Conservation (phyloP, 805 yeast species). For the Zygosaccharomyces bailii region DNA sequence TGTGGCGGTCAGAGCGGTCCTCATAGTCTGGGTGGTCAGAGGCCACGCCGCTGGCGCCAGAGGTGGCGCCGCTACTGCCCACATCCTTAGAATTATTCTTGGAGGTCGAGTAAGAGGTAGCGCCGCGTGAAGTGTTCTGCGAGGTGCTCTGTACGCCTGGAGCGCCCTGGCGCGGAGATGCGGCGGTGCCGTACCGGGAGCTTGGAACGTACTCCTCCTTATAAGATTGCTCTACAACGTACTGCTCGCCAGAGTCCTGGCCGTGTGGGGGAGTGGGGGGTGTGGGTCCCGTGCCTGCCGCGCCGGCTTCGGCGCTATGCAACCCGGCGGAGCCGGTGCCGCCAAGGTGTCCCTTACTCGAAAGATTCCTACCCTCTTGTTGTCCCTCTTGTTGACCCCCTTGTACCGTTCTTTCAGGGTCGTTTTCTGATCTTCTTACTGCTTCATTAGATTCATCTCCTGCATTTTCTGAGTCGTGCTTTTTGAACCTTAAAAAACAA, state of each 20-base stretch:
- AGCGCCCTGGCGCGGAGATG: slow-evolving; percentile 3
- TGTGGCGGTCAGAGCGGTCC: slow-evolving; percentile 4
- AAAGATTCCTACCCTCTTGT: neutral
- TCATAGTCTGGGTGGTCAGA: neutral
- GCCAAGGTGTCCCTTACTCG: neutral
- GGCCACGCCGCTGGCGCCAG: slow-evolving; percentile 1
- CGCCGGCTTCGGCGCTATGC: neutral
- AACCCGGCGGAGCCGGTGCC: too few species aligned
- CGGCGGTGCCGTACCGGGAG: slow-evolving; percentile 7
- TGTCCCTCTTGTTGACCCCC: too few species aligned
- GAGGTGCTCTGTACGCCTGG: neutral
- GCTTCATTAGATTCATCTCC: neutral
- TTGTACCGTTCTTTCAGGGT: too few species aligned
- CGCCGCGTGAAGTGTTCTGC: neutral
- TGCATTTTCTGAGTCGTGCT: slow-evolving; percentile 2
- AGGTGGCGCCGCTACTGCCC: neutral
- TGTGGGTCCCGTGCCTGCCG: neutral
- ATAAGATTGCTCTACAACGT: too few species aligned
- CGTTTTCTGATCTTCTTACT: slow-evolving; percentile 1
- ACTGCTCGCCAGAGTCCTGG: slow-evolving; percentile 1
- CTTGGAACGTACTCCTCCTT: slow-evolving; percentile 4
- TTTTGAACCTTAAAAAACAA: neutral
- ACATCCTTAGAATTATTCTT: neutral
- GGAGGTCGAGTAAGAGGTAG: neutral
- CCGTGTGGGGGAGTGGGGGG: neutral